phyloP scores from a whole-genome alignment of 2,329 filamentous ascomycete genomes.

The Xylaria sp. region DNA sequence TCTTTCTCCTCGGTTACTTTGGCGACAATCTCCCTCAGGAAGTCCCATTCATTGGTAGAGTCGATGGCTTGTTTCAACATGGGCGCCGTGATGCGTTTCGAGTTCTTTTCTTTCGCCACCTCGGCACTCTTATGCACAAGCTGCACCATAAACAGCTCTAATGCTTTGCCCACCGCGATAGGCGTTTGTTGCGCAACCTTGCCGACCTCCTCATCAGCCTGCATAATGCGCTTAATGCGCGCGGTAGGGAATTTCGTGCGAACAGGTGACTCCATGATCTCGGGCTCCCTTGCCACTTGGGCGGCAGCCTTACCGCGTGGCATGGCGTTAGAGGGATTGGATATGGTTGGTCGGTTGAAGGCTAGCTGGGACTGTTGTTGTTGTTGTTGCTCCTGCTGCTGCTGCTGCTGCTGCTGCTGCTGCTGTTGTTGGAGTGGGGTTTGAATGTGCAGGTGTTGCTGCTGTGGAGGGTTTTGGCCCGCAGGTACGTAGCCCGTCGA shows the following conservation, averaged over 20 bases:
- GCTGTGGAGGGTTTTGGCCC: constrained; percentile 25
- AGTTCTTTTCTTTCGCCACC: constrained; percentile 82
- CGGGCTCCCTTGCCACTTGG: constrained; percentile 53
- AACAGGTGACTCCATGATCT: constrained; percentile 75
- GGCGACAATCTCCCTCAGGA: constrained; percentile 87
- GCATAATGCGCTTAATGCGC: constrained; percentile 99
- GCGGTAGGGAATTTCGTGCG: constrained; percentile 97
- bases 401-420: constrained; percentile 22
- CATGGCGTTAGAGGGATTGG: constrained; percentile 49
- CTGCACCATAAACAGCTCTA: constrained; percentile 98
- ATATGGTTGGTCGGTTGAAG: constrained; percentile 39
- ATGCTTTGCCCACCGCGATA: constrained; percentile 92
- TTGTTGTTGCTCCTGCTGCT: constrained; percentile 23
- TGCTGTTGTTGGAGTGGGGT: not conserved
- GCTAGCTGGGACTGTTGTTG: constrained; percentile 42
- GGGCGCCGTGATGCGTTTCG: constrained; percentile 87
- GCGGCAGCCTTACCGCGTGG: constrained; percentile 55
- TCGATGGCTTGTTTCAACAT: constrained; percentile 94
- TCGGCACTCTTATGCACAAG: constrained; percentile 89
- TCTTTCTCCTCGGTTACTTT: constrained; percentile 74
- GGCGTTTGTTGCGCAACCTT: constrained; percentile 98
- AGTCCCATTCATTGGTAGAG: constrained; percentile 93
- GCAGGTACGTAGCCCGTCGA: constrained; percentile 38
- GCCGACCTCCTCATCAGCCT: constrained; percentile 97
- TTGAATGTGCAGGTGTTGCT: constrained; percentile 18